A percentile compares a stretch with the other conserved stretches of the same genome.
phyloP scores from a whole-genome alignment of 2,329 filamentous ascomycete genomes.

The Aspergillus japonicus region DNA sequence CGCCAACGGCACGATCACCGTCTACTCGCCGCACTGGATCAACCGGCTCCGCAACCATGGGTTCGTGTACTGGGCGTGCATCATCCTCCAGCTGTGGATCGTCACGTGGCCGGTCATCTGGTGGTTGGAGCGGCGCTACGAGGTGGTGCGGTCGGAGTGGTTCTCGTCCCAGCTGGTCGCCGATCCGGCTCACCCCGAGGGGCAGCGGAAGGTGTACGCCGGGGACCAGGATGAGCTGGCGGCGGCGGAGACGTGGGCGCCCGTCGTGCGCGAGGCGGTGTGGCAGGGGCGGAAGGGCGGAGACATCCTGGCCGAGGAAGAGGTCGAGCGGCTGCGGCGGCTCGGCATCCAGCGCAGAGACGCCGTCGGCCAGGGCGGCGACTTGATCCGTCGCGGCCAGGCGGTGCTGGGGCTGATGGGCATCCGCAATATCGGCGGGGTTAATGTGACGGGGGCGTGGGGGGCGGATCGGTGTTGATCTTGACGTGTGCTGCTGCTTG shows the following conservation, averaged over 20 bases:
- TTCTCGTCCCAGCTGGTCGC: slow-evolving; percentile 19
- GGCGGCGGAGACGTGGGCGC: slow-evolving; percentile 33
- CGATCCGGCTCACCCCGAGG: slow-evolving; percentile 11
- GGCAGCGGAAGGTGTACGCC: slow-evolving; percentile 23
- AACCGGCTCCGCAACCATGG: slow-evolving; percentile 36
- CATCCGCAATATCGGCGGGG: slow-evolving; percentile 9
- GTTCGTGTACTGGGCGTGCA: slow-evolving; percentile 35
- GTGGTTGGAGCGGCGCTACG: slow-evolving; percentile 38
- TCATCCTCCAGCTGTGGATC: slow-evolving; percentile 42
- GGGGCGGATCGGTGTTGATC: slow-evolving; percentile 1
- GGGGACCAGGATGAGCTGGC: slow-evolving; percentile 26
- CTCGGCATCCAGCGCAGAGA: slow-evolving; percentile 12
- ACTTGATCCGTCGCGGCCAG: slow-evolving; percentile 7
- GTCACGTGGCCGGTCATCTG: slow-evolving; percentile 41
- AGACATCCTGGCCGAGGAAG: slow-evolving; percentile 17
- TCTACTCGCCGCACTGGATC: slow-evolving; percentile 42
- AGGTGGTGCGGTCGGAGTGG: slow-evolving; percentile 34
- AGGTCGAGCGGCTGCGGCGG: slow-evolving; percentile 14
- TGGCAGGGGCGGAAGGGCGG: slow-evolving; percentile 27
- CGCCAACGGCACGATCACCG: slow-evolving; percentile 30
- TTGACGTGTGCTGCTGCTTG: too few species aligned
- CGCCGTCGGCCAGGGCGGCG: not conserved
- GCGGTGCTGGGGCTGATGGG: slow-evolving; percentile 10
- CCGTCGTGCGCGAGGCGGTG: slow-evolving; percentile 37
- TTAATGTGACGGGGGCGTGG: slow-evolving; percentile 12